A percentile compares a stretch with the other conserved stretches of the same genome.
phyloP scores from a whole-genome alignment of 345 rosid species.

The Pistacia atlantica region DNA sequence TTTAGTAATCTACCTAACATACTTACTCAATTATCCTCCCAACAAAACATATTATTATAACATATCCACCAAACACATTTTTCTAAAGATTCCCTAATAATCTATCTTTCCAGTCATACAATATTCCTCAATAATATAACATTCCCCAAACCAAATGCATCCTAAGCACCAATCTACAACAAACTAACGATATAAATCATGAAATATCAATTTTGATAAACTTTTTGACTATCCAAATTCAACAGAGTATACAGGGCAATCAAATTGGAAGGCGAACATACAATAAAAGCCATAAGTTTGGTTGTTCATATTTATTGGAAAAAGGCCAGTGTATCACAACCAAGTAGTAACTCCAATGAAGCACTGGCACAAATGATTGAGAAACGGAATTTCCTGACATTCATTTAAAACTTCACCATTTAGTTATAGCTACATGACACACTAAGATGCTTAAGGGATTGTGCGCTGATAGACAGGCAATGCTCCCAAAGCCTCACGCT shows the following conservation, averaged over 20 bases:
- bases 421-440: slow-evolving; percentile 12
- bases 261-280: slow-evolving; percentile 16
- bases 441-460: slow-evolving; percentile 51
- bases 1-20: too few species aligned
- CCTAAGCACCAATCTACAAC: neutral
- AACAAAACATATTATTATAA: too few species aligned
- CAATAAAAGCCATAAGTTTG: neutral
- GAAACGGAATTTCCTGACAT: slow-evolving; percentile 4
- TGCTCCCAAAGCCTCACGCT: slow-evolving; percentile 93
- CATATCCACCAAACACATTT: too few species aligned
- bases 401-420: slow-evolving; percentile 5
- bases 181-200: neutral
- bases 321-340: slow-evolving; percentile 15
- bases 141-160: too few species aligned
- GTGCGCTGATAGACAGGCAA: slow-evolving; percentile 89
- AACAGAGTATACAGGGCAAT: neutral
- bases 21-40: too few species aligned
- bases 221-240: neutral
- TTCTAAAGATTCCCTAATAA: too few species aligned
- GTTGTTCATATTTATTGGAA: slow-evolving; percentile 20
- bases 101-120: too few species aligned
- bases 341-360: slow-evolving; percentile 3
- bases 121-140: too few species aligned
- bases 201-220: neutral
- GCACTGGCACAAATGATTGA: slow-evolving; percentile 12